Conservation (phyloP, 192 early-diverging fungal species). For the Coemansia reversa region DNA sequence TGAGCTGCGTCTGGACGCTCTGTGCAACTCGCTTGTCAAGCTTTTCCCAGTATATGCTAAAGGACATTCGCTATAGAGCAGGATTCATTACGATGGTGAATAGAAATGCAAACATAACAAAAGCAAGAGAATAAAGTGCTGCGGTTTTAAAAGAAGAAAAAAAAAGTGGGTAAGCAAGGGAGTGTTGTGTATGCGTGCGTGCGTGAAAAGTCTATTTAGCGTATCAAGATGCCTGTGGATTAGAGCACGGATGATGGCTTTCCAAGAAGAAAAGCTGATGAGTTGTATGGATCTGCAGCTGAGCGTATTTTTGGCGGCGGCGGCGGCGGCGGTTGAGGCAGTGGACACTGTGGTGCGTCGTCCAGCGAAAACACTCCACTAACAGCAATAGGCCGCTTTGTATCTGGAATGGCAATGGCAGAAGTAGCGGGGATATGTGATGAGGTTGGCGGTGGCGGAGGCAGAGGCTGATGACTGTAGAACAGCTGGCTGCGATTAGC, state of each 20-base stretch:
- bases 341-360: constrained; percentile 13
- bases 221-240: background rate
- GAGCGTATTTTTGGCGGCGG: background rate
- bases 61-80: constrained; percentile 56
- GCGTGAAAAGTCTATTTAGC: background rate
- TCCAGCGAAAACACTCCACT: background rate
- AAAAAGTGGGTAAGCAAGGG: no score
- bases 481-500: background rate
- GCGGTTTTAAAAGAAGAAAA: no score
- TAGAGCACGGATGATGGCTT: constrained; percentile 1
- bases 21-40: constrained; percentile 63
- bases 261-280: background rate
- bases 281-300: background rate
- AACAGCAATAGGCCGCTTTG: no score
- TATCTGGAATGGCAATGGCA: background rate
- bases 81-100: no score
- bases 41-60: constrained; percentile 69
- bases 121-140: no score
- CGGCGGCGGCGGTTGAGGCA: constrained; percentile 8
- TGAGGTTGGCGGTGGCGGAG: constrained; percentile 8
- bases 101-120: no score
- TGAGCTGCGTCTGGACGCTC: constrained; percentile 65
- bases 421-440: background rate
- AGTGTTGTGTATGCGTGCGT: no score
- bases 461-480: constrained; percentile 17